phyloP scores from a whole-genome alignment of 2,329 filamentous ascomycete species.

The Apiospora arundinis region DNA sequence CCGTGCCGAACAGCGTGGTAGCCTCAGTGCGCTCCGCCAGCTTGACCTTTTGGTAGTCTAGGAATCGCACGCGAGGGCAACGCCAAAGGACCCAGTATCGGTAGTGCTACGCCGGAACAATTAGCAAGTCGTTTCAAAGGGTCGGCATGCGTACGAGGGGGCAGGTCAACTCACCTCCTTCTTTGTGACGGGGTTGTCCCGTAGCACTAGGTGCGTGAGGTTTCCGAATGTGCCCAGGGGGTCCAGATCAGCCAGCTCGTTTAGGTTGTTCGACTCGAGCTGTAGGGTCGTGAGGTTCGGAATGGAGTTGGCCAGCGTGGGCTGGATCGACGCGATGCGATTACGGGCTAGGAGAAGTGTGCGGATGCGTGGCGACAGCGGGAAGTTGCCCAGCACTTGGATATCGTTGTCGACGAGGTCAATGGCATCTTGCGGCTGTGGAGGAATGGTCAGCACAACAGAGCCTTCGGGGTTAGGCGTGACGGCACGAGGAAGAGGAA shows the following conservation, averaged over 20 bases:
- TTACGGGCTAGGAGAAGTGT: constrained; percentile 91
- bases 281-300: constrained; percentile 85
- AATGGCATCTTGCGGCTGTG: constrained; percentile 90
- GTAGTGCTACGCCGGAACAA: constrained; percentile 70
- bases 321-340: constrained; percentile 82
- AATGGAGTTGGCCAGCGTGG: constrained; percentile 73
- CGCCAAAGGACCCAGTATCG: constrained; percentile 90
- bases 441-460: constrained; percentile 21
- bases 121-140: not conserved
- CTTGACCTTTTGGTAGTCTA: constrained; percentile 93
- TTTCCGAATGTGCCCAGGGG: constrained; percentile 71
- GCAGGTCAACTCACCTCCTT: constrained; percentile 77
- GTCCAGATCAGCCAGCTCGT: constrained; percentile 87
- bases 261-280: constrained; percentile 81
- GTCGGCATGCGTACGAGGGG: not conserved
- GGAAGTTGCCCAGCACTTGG: constrained; percentile 87
- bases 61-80: constrained; percentile 82
- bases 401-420: constrained; percentile 99
- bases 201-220: constrained; percentile 80
- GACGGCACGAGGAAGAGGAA: constrained; percentile 22
- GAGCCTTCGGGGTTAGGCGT: not conserved
- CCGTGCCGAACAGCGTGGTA: constrained; percentile 81
- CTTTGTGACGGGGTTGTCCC: constrained; percentile 88
- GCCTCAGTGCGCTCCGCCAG: constrained; percentile 80
- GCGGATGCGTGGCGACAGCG: constrained; percentile 84